Base-by-base conservation (phyloP, 225 moss, liverwort and hornwort genomes). In the Neckera pumila region DNA sequence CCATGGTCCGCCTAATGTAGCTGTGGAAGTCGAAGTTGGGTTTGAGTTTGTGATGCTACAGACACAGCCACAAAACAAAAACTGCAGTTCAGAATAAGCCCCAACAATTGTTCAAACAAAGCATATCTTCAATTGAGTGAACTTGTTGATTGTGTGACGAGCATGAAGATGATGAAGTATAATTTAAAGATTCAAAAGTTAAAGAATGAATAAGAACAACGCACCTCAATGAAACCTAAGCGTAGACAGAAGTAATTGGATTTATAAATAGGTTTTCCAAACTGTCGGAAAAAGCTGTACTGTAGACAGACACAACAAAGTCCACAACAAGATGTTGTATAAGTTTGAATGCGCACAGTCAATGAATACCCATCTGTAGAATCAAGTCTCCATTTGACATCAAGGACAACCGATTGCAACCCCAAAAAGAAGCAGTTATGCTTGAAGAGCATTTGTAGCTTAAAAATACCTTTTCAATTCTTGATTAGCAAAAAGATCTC, bases 241-340 rank as follows among this genome's bases (percentile, higher is more conserved):
- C 98, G 97, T 28, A 98, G 92, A 62, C 93, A 92, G 78, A 96
- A 89, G 91, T 98, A 98, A 89, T 98, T 96, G 30, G 92, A 93
- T 85, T 94, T 94, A 34, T 91, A 91, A 7, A 98, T 95, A 3
- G 95, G 95, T 75, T 87, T 92, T 36, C 93, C 89, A 87, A 98
- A 98, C 87, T 98, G 98, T 80, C 94, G 90, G 77, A 96, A 96
- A 86, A 97, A 96, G 89, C 97, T 95, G 59, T 92, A 92, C 97
- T 97, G 95, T 81, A 66, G 17, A 54, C 57, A 81, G 2, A 69
- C 56, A 84, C 14, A 69, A 76, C 64, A 20, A 88, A 65, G 45
- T 30, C 63, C 18, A 73, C 76, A 69, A 87, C 71, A 69, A 77
- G 1, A 16, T 38, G 76, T 56, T 54, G 36, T 25, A 38, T 11